These are phyloP conservation scores for Rosa multiflora DNA, from an alignment of 306 rosid species.

Conservation along the genomic window DNA sequence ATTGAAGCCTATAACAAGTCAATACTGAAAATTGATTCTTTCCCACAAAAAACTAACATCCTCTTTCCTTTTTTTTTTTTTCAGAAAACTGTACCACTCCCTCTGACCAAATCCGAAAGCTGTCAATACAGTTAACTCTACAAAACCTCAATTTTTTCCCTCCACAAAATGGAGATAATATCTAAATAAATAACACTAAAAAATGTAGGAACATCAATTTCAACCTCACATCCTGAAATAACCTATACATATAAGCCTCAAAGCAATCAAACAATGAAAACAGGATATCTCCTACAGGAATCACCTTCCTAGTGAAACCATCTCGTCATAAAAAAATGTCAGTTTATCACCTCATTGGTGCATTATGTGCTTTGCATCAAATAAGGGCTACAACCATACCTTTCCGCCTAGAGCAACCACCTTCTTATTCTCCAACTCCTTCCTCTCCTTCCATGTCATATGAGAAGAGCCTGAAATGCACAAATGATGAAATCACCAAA, in stretches of 20 bases:
- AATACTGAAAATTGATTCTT: neutral
- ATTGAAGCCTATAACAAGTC: neutral
- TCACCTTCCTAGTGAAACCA: neutral
- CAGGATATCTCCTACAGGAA: neutral
- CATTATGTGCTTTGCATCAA: slow-evolving; percentile 15
- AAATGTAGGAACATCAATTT: neutral
- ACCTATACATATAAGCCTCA: neutral
- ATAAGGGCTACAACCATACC: slow-evolving; percentile 36
- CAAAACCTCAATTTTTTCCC: neutral
- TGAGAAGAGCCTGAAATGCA: slow-evolving; percentile 52
- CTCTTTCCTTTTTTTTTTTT: neutral
- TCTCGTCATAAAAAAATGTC: neutral
- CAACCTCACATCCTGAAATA: neutral
- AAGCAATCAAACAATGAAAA: neutral
- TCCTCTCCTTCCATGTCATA: slow-evolving; percentile 86
- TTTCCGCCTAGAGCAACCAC: slow-evolving; percentile 84
- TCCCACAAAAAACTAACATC: neutral
- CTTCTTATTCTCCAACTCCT: slow-evolving; percentile 62
- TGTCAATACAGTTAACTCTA: neutral
- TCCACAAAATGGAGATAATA: neutral
- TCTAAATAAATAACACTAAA: neutral
- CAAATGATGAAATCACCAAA: neutral
- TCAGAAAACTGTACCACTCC: neutral
- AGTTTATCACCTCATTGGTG: neutral
- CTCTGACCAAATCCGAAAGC: neutral